phyloP scores from a whole-genome alignment of 352 stramenopile genomes.

The Globisporangium splendens region DNA sequence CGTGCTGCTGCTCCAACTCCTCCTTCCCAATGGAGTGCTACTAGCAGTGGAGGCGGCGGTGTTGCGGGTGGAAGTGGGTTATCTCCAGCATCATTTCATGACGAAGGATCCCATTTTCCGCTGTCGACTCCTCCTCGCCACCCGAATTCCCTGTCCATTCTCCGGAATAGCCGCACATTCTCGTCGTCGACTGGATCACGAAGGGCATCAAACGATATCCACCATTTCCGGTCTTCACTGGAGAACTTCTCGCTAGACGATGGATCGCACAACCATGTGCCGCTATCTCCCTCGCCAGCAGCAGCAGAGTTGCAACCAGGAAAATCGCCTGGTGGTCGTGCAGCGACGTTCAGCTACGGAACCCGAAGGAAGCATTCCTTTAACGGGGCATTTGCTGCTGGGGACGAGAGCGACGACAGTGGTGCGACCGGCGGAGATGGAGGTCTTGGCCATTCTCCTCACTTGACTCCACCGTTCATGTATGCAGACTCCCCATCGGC shows the following conservation, averaged over 20 bases:
- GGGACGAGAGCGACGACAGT: slow-evolving; percentile 16
- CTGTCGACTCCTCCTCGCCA: slow-evolving; percentile 69
- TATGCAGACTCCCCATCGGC: slow-evolving; percentile 6
- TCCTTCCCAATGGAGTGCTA: slow-evolving; percentile 19
- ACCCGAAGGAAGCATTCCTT: slow-evolving; percentile 39
- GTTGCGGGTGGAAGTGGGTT: slow-evolving; percentile 28
- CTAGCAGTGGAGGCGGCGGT: slow-evolving; percentile 15
- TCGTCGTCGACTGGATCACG: slow-evolving; percentile 17
- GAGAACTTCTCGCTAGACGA: slow-evolving; percentile 70
- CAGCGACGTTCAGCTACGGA: slow-evolving; percentile 10
- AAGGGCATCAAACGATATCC: slow-evolving; percentile 21
- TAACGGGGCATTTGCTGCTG: slow-evolving; percentile 34
- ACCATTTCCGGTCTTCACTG: slow-evolving; percentile 37
- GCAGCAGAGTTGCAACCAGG: neutral
- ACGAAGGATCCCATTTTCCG: slow-evolving; percentile 38
- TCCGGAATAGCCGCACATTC: slow-evolving; percentile 34
- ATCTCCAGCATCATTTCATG: slow-evolving; percentile 32
- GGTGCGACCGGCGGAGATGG: neutral
- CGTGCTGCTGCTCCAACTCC: slow-evolving; percentile 12
- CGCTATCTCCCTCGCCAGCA: slow-evolving; percentile 13
- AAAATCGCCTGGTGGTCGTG: neutral
- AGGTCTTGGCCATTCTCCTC: slow-evolving; percentile 17
- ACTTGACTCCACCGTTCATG: slow-evolving; percentile 35
- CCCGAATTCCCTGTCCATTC: slow-evolving; percentile 50
- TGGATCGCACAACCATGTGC: slow-evolving; percentile 10